These are phyloP conservation scores for Pseudotsuga menziesii DNA, from an alignment of 75 land plant genomes.

Conservation along the genomic window DNA sequence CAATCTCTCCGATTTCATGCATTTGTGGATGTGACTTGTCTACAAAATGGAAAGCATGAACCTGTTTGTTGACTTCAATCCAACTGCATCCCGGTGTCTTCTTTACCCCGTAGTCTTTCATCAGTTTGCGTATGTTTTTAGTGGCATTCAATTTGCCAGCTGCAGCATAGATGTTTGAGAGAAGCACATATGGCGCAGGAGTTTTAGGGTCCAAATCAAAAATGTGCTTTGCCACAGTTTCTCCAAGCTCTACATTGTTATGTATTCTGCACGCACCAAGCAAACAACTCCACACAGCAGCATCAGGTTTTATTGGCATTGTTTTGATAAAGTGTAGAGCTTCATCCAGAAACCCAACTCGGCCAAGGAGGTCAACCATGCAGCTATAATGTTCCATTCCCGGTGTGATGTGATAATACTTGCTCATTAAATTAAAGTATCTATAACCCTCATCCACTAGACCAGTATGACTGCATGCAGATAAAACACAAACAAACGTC, in stretches of 20 bases:
- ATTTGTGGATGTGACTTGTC: background rate
- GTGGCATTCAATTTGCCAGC: slow-evolving; percentile 17
- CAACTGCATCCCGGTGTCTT: slow-evolving; percentile 12
- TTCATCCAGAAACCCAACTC: background rate
- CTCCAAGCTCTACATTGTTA: slow-evolving; percentile 12
- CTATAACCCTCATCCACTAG: slow-evolving; percentile 12
- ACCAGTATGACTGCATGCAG: slow-evolving; percentile 15
- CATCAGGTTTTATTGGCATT: slow-evolving; percentile 10
- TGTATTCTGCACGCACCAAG: slow-evolving; percentile 26
- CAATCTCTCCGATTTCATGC: background rate
- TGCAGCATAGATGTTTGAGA: slow-evolving; percentile 24
- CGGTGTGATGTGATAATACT: background rate
- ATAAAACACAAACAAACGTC: slow-evolving; percentile 20
- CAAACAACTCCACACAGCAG: slow-evolving; percentile 15
- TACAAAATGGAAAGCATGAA: background rate
- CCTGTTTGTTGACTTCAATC: background rate
- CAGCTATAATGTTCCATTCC: background rate
- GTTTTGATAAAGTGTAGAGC: slow-evolving; percentile 12
- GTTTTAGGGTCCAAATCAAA: slow-evolving; percentile 13
- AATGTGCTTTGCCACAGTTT: slow-evolving; percentile 16
- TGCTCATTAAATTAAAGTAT: background rate
- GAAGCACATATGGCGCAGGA: slow-evolving; percentile 16
- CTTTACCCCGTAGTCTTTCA: slow-evolving; percentile 2
- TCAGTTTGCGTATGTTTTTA: slow-evolving; percentile 9
- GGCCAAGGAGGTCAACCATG: background rate